Evolutionary conservation across 805 yeast species (phyloP), one percentile per base, ranked within the genome.

Genomic region (Wickerhamiella vanderwaltii): DNA sequence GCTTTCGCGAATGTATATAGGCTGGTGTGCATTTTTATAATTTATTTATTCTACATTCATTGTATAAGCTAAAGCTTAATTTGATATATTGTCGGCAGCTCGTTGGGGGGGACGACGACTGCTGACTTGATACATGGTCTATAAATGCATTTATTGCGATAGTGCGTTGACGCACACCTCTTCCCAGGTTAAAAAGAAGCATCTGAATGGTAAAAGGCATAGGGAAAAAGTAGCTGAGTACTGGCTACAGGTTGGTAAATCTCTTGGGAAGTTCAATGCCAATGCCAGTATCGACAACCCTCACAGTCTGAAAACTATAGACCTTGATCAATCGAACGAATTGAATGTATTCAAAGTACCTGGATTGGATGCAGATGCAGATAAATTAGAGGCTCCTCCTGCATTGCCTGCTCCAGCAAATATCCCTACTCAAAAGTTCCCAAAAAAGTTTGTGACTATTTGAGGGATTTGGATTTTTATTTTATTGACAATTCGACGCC

Each of bases 1-100:
- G 48, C 61, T 91, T 32, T 68, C 83, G 23, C 79, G 71, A 50
- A 88, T 91, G 98, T 91, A 84, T 59, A 75, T 81, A 19, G 99
- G 99, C 3, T 91, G 99, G 99, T 66, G 75, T 61, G 72, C 91
- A 78, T 58, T 67, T 79, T 66, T 76, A 55, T 29, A 5, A 4
- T 20, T 13, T 31, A 11, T 43, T 16, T 26, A 29, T 38, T 15
- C 13, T 37, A 26, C 18, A 29, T 36, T 26, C n/a, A 31, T 17
- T 29, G n/a, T n/a, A n/a, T n/a, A n/a, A n/a, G n/a, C n/a, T n/a
- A n/a, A n/a, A n/a, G n/a, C n/a, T n/a, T n/a, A n/a, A n/a, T n/a
- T n/a, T n/a, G n/a, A n/a, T n/a, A n/a, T n/a, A n/a, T n/a, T n/a
- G n/a, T n/a, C n/a, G n/a, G n/a, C n/a, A n/a, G n/a, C n/a, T n/a